Evolutionary conservation across 2,329 filamentous ascomycete species (phyloP).

Genomic region (Fusarium avenaceum): DNA sequence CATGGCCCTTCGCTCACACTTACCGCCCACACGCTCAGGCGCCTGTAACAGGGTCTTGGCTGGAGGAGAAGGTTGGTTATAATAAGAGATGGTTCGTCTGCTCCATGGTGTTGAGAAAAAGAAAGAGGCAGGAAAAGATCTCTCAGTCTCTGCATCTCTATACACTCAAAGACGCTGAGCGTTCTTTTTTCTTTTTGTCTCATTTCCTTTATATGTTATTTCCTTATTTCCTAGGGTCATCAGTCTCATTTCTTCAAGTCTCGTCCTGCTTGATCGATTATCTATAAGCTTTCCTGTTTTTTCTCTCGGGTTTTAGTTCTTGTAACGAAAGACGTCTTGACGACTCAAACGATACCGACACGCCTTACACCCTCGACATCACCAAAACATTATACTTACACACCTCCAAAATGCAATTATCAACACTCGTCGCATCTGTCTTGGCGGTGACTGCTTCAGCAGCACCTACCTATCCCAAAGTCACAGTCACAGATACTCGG

Average conservation of each 20-base stretch:
- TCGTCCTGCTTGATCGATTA: conserved; percentile 25
- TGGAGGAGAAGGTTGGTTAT: conserved; percentile 41
- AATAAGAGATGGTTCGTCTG: conserved; percentile 45
- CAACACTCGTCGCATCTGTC: conserved; percentile 61
- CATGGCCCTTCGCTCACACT: conserved; percentile 20
- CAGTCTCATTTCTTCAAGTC: conserved; percentile 17
- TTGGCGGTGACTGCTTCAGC: conserved; percentile 61
- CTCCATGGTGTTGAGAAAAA: conserved; percentile 12
- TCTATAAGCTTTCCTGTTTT: conserved; percentile 25
- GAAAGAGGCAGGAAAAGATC: conserved; percentile 40
- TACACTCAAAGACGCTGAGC: conserved; percentile 40
- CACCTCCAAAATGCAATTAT: conserved; percentile 63
- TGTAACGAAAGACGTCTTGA: conserved; percentile 31
- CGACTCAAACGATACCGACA: conserved; percentile 32
- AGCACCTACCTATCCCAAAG: conserved; percentile 59
- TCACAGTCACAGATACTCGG: conserved; percentile 55
- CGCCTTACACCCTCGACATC: conserved; percentile 9
- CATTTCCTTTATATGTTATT: conserved; percentile 44
- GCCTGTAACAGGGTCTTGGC: conserved; percentile 25
- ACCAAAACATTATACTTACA: conserved; percentile 2
- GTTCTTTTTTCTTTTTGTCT: conserved; percentile 33
- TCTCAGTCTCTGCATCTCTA: conserved; percentile 32
- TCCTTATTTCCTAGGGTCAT: conserved; percentile 46
- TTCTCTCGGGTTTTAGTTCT: conserved; percentile 28
- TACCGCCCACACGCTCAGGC: conserved; percentile 32